Evolutionary conservation across 805 yeast species (phyloP), one percentile per base, ranked within the genome.

Genomic region (Candida insectorum): DNA sequence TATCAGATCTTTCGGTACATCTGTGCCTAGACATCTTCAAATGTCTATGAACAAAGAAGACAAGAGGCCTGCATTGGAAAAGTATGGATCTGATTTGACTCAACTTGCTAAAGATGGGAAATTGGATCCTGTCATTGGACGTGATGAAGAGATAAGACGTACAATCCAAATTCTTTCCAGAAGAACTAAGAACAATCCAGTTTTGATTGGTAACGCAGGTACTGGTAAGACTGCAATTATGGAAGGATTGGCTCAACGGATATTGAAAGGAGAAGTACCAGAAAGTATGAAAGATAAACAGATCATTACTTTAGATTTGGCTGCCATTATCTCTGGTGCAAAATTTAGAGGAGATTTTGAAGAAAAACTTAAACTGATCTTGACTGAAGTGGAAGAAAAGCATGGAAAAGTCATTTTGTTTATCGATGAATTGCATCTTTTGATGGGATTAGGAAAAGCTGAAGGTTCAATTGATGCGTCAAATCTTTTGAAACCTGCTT

Each of bases 381-480:
- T 89, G 51, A 81, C 81, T 33, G 97, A 91, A 54, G 80, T 89
- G 21, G 94, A 86, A 49, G 79, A 82, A 30, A 77, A 83, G 21
- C 65, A 80, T 27, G 94, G 94, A 9, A 72, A 74, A 22, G 76
- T 85, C 33, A 85, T 89, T 34, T 69, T 89, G 38, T 89, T 89
- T 50, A 81, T 89, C 39, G 97, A 89, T 62, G 97, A 89, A 52
- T 77, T 91, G 27, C 97, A 89, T 54, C 74, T 88, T 61, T 66
- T 89, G 34, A 69, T 89, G 61, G 97, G 97, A 0, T 67, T 89
- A 25, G 97, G 97, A 41, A 87, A 88, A 56, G 79, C 87, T 16
- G 96, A 91, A 51, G 98, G 97, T 3, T 77, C 95, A 3, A 89
- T 93, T 56, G 97, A 93, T 60, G 97, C 97, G 1, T 83, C 96